A percentile compares a stretch with the other conserved stretches of the same genome.
phyloP scores from a whole-genome alignment of 1,139 yeast species.

The Hanseniaspora gamundiae region DNA sequence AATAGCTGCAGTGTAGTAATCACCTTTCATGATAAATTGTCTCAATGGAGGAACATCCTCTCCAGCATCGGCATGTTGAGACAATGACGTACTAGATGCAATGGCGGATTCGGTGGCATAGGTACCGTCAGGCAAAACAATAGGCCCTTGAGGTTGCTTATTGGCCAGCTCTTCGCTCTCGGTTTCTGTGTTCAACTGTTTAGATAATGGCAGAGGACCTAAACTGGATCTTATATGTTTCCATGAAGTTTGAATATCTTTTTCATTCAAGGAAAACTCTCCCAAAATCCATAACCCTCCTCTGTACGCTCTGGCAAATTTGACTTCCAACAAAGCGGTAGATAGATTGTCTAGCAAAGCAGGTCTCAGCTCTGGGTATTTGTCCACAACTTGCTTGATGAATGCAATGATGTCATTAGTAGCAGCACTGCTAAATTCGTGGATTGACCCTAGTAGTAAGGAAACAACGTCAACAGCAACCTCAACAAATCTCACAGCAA shows the following conservation, averaged over 20 bases:
- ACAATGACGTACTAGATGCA: conserved; percentile 29
- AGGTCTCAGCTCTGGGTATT: conserved; percentile 70
- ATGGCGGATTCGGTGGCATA: conserved; percentile 93
- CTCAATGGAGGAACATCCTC: conserved; percentile 53
- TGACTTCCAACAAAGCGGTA: conserved; percentile 49
- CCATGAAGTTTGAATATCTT: conserved; percentile 78
- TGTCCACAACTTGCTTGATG: conserved; percentile 88
- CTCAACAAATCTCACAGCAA: conserved; percentile 81
- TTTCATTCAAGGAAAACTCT: conserved; percentile 68
- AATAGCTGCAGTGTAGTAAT: conserved; percentile 83
- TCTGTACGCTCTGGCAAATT: conserved; percentile 83
- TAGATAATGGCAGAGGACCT: conserved; percentile 85
- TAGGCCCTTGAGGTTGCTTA: conserved; percentile 47
- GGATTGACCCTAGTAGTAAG: conserved; percentile 71
- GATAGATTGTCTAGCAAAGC: conserved; percentile 57
- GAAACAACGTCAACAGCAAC: conserved; percentile 90
- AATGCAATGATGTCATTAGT: conserved; percentile 83
- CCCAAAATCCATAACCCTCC: conserved; percentile 96
- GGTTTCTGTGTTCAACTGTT: conserved; percentile 24
- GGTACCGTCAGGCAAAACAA: conserved; percentile 93
- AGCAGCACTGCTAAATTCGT: conserved; percentile 72
- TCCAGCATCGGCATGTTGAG: conserved; percentile 27
- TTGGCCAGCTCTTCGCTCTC: conserved; percentile 28
- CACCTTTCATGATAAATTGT: conserved; percentile 72
- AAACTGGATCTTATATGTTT: conserved; percentile 67